phyloP scores from a whole-genome alignment of 129 eudicot species.

The Escallonia herrerae region DNA sequence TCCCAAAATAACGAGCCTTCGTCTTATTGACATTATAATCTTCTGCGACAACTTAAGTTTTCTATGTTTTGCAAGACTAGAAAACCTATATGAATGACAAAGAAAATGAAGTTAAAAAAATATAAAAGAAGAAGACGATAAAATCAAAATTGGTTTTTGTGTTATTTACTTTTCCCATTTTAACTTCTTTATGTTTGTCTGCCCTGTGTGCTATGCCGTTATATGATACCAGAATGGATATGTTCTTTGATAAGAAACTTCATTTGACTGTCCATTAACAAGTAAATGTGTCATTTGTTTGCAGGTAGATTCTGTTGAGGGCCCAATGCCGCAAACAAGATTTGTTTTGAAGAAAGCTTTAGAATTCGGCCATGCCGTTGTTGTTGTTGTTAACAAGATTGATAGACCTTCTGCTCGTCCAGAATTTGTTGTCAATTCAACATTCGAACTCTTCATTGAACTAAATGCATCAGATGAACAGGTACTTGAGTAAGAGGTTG shows the following conservation, averaged over 20 bases:
- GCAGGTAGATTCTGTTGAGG: slow-evolving; percentile 99
- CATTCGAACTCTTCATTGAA: slow-evolving; percentile 96
- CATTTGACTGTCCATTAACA: slow-evolving; percentile 4
- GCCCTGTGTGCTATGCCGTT: too few species aligned
- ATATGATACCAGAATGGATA: too few species aligned
- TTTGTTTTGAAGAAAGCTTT: slow-evolving; percentile 96
- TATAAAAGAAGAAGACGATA: too few species aligned
- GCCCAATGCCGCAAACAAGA: slow-evolving; percentile 99
- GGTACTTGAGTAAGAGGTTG: slow-evolving; percentile 27
- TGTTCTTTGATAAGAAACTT: not conserved
- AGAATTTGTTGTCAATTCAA: slow-evolving; percentile 85
- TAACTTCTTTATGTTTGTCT: not conserved
- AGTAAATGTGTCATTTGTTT: slow-evolving; percentile 13
- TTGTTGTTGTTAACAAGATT: slow-evolving; percentile 87
- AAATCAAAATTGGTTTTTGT: not conserved
- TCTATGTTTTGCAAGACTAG: too few species aligned
- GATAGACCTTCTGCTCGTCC: slow-evolving; percentile 99
- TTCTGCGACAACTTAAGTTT: too few species aligned
- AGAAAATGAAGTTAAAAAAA: too few species aligned
- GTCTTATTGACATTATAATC: too few species aligned
- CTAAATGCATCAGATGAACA: slow-evolving; percentile 98
- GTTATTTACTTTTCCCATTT: not conserved
- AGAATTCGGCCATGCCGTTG: slow-evolving; percentile 98
- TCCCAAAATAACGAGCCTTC: too few species aligned
- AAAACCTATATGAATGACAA: too few species aligned